Conservation (phyloP, 805 yeast genomes). For the Yamadazyma insecticola region DNA sequence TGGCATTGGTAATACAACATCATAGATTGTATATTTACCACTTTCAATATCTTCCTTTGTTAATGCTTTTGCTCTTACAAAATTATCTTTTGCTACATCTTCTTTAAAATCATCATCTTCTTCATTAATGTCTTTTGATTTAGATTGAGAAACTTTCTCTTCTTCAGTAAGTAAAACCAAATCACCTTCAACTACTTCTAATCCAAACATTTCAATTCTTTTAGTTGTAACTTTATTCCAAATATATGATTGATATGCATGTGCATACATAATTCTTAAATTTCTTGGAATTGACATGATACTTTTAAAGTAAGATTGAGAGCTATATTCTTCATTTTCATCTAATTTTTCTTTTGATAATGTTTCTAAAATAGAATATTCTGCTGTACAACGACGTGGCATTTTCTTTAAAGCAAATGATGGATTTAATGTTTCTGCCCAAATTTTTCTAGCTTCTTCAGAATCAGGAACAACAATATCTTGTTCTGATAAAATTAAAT, state of each 20-base stretch:
- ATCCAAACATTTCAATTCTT: conserved; percentile 68
- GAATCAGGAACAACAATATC: conserved; percentile 81
- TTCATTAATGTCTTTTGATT: conserved; percentile 11
- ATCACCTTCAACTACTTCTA: conserved; percentile 73
- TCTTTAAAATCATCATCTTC: conserved; percentile 51
- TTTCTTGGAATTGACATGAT: conserved; percentile 89
- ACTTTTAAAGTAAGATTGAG: conserved; percentile 66
- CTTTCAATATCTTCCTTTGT: conserved; percentile 66
- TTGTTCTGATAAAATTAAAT: conserved; percentile 79
- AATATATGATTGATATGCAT: conserved; percentile 92
- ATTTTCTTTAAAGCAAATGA: conserved; percentile 58
- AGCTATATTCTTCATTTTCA: conserved; percentile 40
- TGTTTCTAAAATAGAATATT: conserved; percentile 60
- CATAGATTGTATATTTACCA: conserved; percentile 63
- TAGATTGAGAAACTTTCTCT: conserved; percentile 10
- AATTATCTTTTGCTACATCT: conserved; percentile 57
- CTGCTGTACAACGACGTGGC: conserved; percentile 91
- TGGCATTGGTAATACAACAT: conserved; percentile 92
- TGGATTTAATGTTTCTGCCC: conserved; percentile 74
- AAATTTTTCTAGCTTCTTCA: conserved; percentile 71
- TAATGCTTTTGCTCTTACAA: conserved; percentile 65
- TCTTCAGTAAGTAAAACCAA: conserved; percentile 46
- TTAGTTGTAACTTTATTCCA: conserved; percentile 88
- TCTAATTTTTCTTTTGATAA: conserved; percentile 49
- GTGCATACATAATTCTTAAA: conserved; percentile 90